A percentile compares a stretch with the other conserved stretches of the same genome.
phyloP scores from a whole-genome alignment of 106 monocot genomes.

The Acanthochlamys bracteata region DNA sequence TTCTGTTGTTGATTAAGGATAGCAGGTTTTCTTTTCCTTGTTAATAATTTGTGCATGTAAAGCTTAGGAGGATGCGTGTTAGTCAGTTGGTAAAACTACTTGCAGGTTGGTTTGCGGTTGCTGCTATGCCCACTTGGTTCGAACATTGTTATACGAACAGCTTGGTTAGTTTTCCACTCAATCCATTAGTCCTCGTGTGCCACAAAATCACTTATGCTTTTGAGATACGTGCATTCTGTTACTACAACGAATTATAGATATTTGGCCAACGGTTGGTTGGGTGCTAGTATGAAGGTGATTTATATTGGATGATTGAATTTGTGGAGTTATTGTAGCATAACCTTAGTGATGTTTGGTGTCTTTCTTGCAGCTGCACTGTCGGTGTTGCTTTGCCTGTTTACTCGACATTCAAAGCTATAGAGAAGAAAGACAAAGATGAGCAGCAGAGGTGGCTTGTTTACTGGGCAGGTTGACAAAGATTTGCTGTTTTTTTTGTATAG shows the following conservation, averaged over 20 bases:
- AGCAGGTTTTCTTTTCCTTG: background rate
- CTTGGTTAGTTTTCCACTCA: slow-evolving; percentile 41
- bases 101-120: slow-evolving; percentile 67
- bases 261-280: too few relatives aligned
- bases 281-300: too few relatives aligned
- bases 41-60: background rate
- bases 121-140: slow-evolving; percentile 53
- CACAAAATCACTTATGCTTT: too few relatives aligned
- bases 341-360: too few relatives aligned
- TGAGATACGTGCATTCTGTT: too few relatives aligned
- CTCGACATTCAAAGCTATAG: slow-evolving; percentile 95
- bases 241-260: too few relatives aligned
- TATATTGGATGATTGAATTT: too few relatives aligned
- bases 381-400: slow-evolving; percentile 84
- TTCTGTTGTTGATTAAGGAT: too few relatives aligned
- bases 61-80: background rate
- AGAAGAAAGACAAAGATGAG: slow-evolving; percentile 56
- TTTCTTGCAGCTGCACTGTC: slow-evolving; percentile 64
- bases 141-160: slow-evolving; percentile 63
- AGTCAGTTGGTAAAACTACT: background rate
- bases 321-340: too few relatives aligned
- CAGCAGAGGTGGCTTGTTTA: slow-evolving; percentile 90
- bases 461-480: slow-evolving; percentile 72
- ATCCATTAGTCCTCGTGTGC: too few relatives aligned
- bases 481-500: background rate